Percentiles rank a stretch among this genome's conserved stretches.
Evolutionary conservation across 2,329 filamentous ascomycete species (phyloP).

Genomic region (Aureobasidium sp.): DNA sequence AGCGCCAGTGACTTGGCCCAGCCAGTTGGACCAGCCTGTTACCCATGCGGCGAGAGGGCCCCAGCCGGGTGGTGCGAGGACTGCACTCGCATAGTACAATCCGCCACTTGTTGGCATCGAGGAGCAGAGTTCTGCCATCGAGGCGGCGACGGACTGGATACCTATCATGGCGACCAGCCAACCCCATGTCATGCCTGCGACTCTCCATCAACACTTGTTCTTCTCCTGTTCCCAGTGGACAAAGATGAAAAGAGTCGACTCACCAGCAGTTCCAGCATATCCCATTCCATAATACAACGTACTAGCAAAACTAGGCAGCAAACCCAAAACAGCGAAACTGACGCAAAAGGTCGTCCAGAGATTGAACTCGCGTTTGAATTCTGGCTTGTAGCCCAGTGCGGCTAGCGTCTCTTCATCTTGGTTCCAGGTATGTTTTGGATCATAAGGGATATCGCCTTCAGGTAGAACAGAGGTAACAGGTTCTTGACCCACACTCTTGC

Average conservation of each 20-base stretch:
- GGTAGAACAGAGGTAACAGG: slow-evolving; percentile 46
- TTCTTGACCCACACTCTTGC: slow-evolving; percentile 34
- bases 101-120: slow-evolving; percentile 62
- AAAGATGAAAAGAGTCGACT: slow-evolving; percentile 29
- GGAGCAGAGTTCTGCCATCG: slow-evolving; percentile 60
- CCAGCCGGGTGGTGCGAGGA: slow-evolving; percentile 58
- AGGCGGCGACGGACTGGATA: slow-evolving; percentile 61
- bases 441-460: slow-evolving; percentile 42
- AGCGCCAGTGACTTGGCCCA: slow-evolving; percentile 57
- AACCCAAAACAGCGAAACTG: slow-evolving; percentile 62
- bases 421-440: slow-evolving; percentile 36
- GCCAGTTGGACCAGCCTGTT: slow-evolving; percentile 64
- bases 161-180: slow-evolving; percentile 67
- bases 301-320: slow-evolving; percentile 63
- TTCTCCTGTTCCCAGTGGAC: too few species aligned
- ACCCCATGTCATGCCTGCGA: slow-evolving; percentile 41
- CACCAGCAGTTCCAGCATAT: slow-evolving; percentile 40
- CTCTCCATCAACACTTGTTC: too few species aligned
- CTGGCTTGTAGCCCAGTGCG: slow-evolving; percentile 54
- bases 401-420: slow-evolving; percentile 55
- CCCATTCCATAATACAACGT: slow-evolving; percentile 63
- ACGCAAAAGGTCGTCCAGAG: slow-evolving; percentile 69
- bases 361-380: slow-evolving; percentile 63
- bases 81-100: slow-evolving; percentile 65
- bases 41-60: slow-evolving; percentile 61